A percentile compares a stretch with the other conserved stretches of the same genome.
These are phyloP conservation scores for Stevia rebaudiana DNA, from an alignment of 140 eudicot species.

Conservation along the genomic window DNA sequence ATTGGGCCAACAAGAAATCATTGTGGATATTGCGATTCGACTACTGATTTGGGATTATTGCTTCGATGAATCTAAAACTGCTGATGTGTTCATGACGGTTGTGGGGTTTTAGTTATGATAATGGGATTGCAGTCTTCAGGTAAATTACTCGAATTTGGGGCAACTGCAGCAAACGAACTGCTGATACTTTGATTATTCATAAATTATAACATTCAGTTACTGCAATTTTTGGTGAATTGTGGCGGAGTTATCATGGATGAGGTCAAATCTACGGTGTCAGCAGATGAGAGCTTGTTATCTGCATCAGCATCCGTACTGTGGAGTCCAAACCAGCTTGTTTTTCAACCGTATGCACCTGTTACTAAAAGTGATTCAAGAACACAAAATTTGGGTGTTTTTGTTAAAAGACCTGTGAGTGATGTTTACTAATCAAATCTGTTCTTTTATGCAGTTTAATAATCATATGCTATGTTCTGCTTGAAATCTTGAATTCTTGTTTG, in stretches of 20 bases:
- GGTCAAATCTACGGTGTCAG: slow-evolving; percentile 35
- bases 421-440: background rate
- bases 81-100: background rate
- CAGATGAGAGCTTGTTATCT: slow-evolving; percentile 35
- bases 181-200: slow-evolving; percentile 12
- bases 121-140: slow-evolving; percentile 10
- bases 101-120: slow-evolving; percentile 12
- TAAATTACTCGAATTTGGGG: slow-evolving; percentile 2
- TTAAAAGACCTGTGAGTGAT: slow-evolving; percentile 71
- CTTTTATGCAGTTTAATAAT: background rate
- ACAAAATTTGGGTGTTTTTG: slow-evolving; percentile 41
- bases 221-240: background rate
- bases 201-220: background rate
- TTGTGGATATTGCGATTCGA: background rate
- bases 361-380: slow-evolving; percentile 19
- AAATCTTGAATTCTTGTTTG: slow-evolving; percentile 13
- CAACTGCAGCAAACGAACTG: slow-evolving; percentile 14
- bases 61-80: slow-evolving; percentile 17
- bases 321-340: slow-evolving; percentile 68
- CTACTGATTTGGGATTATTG: slow-evolving; percentile 11
- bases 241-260: slow-evolving; percentile 41
- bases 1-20: slow-evolving; percentile 9
- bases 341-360: slow-evolving; percentile 47
- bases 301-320: slow-evolving; percentile 34
- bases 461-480: slow-evolving; percentile 8